Conservation (phyloP, 2,329 filamentous ascomycete species). For the Colletotrichum gigasporum region DNA sequence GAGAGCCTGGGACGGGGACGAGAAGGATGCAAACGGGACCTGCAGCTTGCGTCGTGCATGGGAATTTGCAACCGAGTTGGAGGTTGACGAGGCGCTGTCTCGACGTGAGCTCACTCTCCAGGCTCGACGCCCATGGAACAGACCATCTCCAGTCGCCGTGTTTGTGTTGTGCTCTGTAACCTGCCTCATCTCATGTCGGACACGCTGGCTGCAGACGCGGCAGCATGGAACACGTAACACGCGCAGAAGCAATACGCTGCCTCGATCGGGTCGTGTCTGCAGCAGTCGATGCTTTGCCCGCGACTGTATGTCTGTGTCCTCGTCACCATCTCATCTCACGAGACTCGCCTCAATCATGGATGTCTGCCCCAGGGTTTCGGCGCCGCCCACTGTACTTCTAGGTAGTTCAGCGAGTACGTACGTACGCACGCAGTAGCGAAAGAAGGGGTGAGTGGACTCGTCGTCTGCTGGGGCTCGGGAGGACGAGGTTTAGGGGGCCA, state of each 20-base stretch:
- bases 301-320: not conserved
- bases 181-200: not conserved
- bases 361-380: not conserved
- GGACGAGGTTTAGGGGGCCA: not conserved
- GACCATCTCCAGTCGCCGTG: no score
- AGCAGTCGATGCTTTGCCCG: not conserved
- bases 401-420: no score
- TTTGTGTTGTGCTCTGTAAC: no score
- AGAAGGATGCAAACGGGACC: constrained; percentile 19
- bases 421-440: no score
- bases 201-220: not conserved
- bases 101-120: not conserved
- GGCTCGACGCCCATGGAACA: no score
- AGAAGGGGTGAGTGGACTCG: no score
- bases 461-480: no score
- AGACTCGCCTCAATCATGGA: not conserved
- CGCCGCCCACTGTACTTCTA: no score
- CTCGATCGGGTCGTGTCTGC: not conserved
- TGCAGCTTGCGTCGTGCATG: constrained; percentile 25
- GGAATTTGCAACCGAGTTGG: constrained; percentile 18
- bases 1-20: not conserved
- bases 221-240: constrained; percentile 19
- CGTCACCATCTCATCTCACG: constrained; percentile 14
- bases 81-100: constrained; percentile 20
- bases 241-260: not conserved